phyloP scores from a whole-genome alignment of 176 grass and related monocot genomes.

The Ananas comosus region DNA sequence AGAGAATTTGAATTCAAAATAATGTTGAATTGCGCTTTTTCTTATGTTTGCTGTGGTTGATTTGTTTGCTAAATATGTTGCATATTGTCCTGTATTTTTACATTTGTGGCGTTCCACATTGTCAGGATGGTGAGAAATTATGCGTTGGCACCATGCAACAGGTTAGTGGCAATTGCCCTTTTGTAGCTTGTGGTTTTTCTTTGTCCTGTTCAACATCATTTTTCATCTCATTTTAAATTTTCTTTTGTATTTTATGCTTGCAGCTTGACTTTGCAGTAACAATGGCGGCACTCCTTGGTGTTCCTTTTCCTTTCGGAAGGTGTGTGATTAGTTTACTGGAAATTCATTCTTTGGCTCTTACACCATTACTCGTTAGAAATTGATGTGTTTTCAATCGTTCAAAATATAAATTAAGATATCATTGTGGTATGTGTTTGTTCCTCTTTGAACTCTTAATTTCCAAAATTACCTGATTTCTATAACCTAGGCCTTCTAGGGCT shows the following conservation, averaged over 20 bases:
- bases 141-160: slow-evolving; percentile 84
- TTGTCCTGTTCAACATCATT: neutral
- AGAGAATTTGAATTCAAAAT: no score
- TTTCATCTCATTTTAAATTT: neutral
- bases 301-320: slow-evolving; percentile 99
- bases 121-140: slow-evolving; percentile 59
- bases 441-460: neutral
- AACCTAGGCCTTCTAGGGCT: no score
- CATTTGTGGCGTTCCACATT: slow-evolving; percentile 28
- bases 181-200: slow-evolving; percentile 18
- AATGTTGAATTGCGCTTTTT: neutral
- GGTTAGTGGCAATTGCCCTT: slow-evolving; percentile 28
- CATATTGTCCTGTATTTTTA: slow-evolving; percentile 28
- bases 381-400: neutral
- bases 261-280: slow-evolving; percentile 97
- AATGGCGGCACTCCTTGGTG: slow-evolving; percentile 83
- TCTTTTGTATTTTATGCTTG: slow-evolving; percentile 22
- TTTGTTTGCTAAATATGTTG: slow-evolving; percentile 7
- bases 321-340: slow-evolving; percentile 22
- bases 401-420: neutral
- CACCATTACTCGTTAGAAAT: slow-evolving; percentile 6
- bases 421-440: neutral
- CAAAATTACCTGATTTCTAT: no score
- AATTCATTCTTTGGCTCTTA: slow-evolving; percentile 17
- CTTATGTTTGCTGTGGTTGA: neutral